Base-by-base conservation (phyloP, 805 yeast genomes). In the Barnettozyma californica region DNA sequence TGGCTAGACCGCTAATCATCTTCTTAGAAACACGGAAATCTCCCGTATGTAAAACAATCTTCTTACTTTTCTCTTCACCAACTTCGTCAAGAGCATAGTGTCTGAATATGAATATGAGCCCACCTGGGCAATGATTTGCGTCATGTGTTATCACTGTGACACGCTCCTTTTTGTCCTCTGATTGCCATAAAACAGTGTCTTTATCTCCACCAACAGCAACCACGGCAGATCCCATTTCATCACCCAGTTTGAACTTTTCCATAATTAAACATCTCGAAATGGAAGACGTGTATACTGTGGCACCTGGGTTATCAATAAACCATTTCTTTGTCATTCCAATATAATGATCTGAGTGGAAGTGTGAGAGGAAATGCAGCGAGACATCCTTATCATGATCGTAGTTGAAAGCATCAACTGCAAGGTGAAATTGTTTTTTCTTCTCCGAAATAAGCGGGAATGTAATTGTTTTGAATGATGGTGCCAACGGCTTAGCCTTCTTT, bases 71-170 rank as follows among this genome's bases (percentile, higher is more conserved):
- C 0, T 68, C 63, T 4, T 75, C 66, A 1, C 46, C 41, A 13
- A 16, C 23, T 16, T 35, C 40, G 0, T 68, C 61, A 4, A 75
- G 67, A 1, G 45, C 37, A 21, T n/a, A 47, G 46, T 68, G 68
- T 57, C 83, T 84, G 57, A 88, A 85, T 11, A 90, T 65, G 51
- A 91, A 86, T 0, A 94, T 77, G 0, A 80, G 88, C 3, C 97
- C 88, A 2, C 99, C 99, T 1, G 99, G 99, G 65, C 99, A 94
- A 66, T 94, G 99, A 57, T 94, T 92, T 0, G 98, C 99, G 56
- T 87, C 90, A 6, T 84, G 66, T 11, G 83, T 70, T 0, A 81
- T 76, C 0, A 89, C 90, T 33, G 71, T 71, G 0, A 76, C 69
- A 18, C 66, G 67, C 14, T 78, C 74, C 0, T 21, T 33, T n/a